A percentile compares a stretch with the other conserved stretches of the same genome.
Evolutionary conservation across 169 alveolate genomes (phyloP).

Genomic region (Babesia bigemina): DNA sequence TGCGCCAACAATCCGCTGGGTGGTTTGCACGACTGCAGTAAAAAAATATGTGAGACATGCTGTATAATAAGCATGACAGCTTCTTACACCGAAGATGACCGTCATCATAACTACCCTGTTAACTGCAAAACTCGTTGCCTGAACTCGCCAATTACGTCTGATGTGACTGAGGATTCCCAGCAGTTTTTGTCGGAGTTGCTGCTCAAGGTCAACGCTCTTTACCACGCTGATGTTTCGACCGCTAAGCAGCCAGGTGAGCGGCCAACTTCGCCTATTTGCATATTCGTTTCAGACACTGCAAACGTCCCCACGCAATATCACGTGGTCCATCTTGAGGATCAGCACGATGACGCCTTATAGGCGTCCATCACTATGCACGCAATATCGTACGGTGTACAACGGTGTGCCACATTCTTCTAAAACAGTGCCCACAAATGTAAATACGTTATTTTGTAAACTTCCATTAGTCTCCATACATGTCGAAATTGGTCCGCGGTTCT

Average conservation of each 20-base stretch:
- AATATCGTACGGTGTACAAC: not conserved
- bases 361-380: not conserved
- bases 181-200: conserved; percentile 50
- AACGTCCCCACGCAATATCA: conserved; percentile 66
- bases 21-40: conserved; percentile 24
- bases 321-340: conserved; percentile 47
- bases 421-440: not conserved
- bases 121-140: conserved; percentile 61
- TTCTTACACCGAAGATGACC: conserved; percentile 24
- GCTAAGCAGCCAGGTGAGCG: conserved; percentile 39
- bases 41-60: conserved; percentile 65
- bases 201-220: conserved; percentile 39
- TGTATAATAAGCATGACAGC: conserved; percentile 55
- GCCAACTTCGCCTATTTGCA: not conserved
- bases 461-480: conserved; percentile 41
- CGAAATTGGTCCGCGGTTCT: conserved; percentile 78
- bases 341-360: conserved; percentile 53
- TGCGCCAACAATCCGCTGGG: conserved; percentile 50
- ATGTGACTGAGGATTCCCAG: conserved; percentile 62
- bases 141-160: conserved; percentile 59
- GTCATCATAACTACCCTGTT: conserved; percentile 39
- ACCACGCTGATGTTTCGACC: conserved; percentile 26
- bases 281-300: not conserved
- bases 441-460: not conserved
- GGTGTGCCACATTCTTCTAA: not conserved